Percentiles rank a stretch among this genome's conserved stretches.
Conservation (phyloP, 192 early-diverging fungal genomes). For the Mortierella hygrophila region DNA sequence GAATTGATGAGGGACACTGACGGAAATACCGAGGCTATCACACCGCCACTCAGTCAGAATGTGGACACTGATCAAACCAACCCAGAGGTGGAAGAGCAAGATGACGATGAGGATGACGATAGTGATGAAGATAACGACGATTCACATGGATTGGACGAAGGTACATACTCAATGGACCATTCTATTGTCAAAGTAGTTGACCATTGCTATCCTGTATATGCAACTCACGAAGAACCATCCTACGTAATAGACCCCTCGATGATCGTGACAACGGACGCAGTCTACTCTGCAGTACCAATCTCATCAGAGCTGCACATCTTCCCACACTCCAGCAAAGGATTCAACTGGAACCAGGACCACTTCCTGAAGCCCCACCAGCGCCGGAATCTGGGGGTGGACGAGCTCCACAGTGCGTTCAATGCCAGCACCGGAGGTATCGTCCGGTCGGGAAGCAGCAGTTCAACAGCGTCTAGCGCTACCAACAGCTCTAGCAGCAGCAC, state of each 20-base stretch:
- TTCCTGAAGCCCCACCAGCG: slow-evolving; percentile 53
- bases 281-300: slow-evolving; percentile 45
- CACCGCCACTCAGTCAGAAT: neutral
- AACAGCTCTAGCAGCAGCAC: neutral
- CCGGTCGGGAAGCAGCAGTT: neutral
- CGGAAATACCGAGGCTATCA: neutral
- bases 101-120: slow-evolving; percentile 1
- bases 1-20: neutral
- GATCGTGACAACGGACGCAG: slow-evolving; percentile 22
- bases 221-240: neutral
- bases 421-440: neutral
- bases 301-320: slow-evolving; percentile 45
- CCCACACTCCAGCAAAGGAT: slow-evolving; percentile 45
- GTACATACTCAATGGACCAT: neutral
- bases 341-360: slow-evolving; percentile 47
- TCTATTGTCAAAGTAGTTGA: neutral
- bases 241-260: slow-evolving; percentile 24
- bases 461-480: neutral
- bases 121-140: neutral
- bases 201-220: too few relatives aligned
- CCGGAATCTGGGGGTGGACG: slow-evolving; percentile 38
- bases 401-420: slow-evolving; percentile 18
- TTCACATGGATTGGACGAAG: slow-evolving; percentile 17
- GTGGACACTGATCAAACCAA: neutral
- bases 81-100: neutral